These are phyloP conservation scores for Sideroxylon spinosum DNA, from an alignment of 179 eudicot species.

Conservation along the genomic window DNA sequence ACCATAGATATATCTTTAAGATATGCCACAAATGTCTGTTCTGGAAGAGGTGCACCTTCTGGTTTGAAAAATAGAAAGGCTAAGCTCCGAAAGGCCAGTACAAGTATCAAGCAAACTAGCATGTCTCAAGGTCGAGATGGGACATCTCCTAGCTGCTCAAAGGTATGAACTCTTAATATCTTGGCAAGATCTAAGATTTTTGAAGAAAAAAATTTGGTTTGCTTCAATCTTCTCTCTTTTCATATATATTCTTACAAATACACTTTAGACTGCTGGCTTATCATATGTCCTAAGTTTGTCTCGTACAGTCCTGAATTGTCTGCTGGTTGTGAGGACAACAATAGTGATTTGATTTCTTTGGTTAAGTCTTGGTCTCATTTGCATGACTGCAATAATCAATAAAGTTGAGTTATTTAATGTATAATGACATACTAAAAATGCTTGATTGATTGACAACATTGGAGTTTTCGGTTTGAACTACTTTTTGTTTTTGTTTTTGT, in stretches of 20 bases:
- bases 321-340: background rate
- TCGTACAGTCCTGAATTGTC: background rate
- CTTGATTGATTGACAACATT: background rate
- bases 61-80: conserved; percentile 16
- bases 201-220: background rate
- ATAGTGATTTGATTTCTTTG: background rate
- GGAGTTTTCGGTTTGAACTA: background rate
- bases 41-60: conserved; percentile 5
- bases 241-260: background rate
- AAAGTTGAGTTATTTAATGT: background rate
- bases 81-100: conserved; percentile 6
- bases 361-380: background rate
- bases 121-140: background rate
- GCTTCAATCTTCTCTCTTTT: background rate
- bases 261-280: background rate
- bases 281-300: background rate
- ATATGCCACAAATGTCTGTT: background rate
- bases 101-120: background rate
- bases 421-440: background rate
- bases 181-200: background rate
- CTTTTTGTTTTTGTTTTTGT: background rate
- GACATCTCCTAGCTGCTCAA: conserved; percentile 11
- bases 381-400: background rate
- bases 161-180: conserved; percentile 8
- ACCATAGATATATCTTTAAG: background rate